Base-by-base conservation (phyloP, 768 basidiomycete species). In the Chlorophyllum brunneum region DNA sequence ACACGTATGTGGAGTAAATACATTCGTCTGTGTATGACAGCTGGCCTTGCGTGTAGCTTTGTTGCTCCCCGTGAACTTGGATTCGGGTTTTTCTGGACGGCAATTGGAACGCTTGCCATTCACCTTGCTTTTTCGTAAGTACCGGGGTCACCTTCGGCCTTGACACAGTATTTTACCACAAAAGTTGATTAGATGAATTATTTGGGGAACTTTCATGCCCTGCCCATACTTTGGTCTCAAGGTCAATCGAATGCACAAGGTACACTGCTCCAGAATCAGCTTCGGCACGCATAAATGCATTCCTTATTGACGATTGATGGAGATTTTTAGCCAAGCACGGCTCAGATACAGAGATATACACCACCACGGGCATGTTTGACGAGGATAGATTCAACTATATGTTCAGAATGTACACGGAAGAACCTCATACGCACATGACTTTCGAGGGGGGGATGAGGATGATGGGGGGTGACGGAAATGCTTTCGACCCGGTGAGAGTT, bases 351-450 rank as follows among this genome's bases (percentile, higher is more conserved):
- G 70, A 64, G 26, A 55, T 61, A 3, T 74, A 68, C 54, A 74
- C 68, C 24, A 59, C 61, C 8, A 58, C 60, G 1, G 75, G 76
- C 42, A 67, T 69, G 26, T 71, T 73, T 53, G 72, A 76, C 58
- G 59, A 67, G 27, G 57, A 56, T 0, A 65, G 72, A 43, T 76
- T 76, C 61, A 59, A 73, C 38, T 59, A 67, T 34, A 57, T 70
- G 13, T 75, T 76, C 62, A 48, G 69, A 30, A 67, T 71, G 67
- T 76, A 74, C 57, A 67, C 71, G 1, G 49, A 64, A 26, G 56
- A 66, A 3, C 74, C 73, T 11, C 73, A 75, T 51, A 69, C 68
- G 29, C 67, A 72, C 49, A 58, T 76, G 50, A 65, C 64, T 4
- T 69, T 73, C 51, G 29, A 24, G 23, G 71, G 75, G 54, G 63